Percentiles rank a stretch among this genome's conserved stretches.
These are phyloP conservation scores for Acmispon strigosus DNA, from an alignment of 306 rosid genomes.

Conservation along the genomic window DNA sequence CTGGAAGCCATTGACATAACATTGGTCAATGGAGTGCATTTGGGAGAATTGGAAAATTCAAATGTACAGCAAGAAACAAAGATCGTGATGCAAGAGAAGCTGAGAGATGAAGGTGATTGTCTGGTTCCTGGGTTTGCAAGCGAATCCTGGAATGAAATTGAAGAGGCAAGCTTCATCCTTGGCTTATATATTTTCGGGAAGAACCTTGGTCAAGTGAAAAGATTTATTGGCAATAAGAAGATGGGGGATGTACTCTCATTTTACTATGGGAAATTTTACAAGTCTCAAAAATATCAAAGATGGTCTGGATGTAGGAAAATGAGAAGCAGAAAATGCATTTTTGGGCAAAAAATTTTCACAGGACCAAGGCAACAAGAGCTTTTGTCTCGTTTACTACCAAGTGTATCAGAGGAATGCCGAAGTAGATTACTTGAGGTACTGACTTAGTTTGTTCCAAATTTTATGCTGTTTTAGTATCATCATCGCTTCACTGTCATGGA, in stretches of 20 bases:
- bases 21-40: conserved; percentile 9
- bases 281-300: conserved; percentile 58
- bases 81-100: conserved; percentile 21
- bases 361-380: conserved; percentile 83
- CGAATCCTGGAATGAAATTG: conserved; percentile 55
- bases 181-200: conserved; percentile 82
- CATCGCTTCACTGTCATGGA: not conserved
- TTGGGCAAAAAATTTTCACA: conserved; percentile 67
- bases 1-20: conserved; percentile 23
- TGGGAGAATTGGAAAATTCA: conserved; percentile 26
- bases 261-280: conserved; percentile 79
- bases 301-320: conserved; percentile 73
- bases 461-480: conserved; percentile 4
- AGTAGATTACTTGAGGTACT: conserved; percentile 52
- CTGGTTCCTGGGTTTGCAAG: conserved; percentile 59
- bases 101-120: conserved; percentile 23
- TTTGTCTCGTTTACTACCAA: conserved; percentile 58
- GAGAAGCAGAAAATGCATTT: conserved; percentile 54
- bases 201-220: conserved; percentile 68
- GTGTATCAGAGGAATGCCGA: conserved; percentile 44
- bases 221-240: conserved; percentile 51
- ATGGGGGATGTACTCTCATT: conserved; percentile 73
- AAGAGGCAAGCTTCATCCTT: conserved; percentile 68
- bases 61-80: conserved; percentile 27
- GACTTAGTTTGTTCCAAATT: conserved; percentile 7